Base-by-base conservation (phyloP, 805 yeast genomes). In the Hermanozyma aechmeae region DNA sequence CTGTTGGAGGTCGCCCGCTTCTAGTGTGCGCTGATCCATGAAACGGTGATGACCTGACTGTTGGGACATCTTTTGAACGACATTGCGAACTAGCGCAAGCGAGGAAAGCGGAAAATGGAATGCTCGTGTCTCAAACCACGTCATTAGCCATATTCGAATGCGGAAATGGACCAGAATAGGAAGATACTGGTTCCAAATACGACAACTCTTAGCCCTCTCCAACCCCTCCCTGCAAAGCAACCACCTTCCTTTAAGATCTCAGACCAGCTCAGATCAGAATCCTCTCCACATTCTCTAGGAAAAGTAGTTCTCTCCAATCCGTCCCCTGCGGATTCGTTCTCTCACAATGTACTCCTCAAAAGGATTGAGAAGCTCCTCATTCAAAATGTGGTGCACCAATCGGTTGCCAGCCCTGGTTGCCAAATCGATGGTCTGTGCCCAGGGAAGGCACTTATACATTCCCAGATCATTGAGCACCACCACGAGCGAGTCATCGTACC, bases 11-110 rank as follows among this genome's bases (percentile, higher is more conserved):
- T 79, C 78, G 85, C 84, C 79, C 66, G 68, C 61, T 56, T 57
- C 47, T 50, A 43, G 53, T 67, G 68, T 56, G 58, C 66, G 79
- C 71, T 44, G 80, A 78, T 73, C 86, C 93, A 83, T 83, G 94
- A 83, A 79, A 76, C 68, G 82, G 87, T 79, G 95, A 83, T 83
- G 94, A 83, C 95, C 95, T 83, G 76, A 65, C 61, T 78, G 56
- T 67, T 81, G 89, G 75, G 53, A 81, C 84, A 81, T 65, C 43
- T 36, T 22, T 28, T n/a, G n/a, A n/a, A n/a, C n/a, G n/a, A n/a
- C n/a, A n/a, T n/a, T n/a, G n/a, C n/a, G n/a, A n/a, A n/a, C n/a
- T n/a, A n/a, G n/a, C n/a, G n/a, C n/a, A n/a, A n/a, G n/a, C n/a
- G n/a, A n/a, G n/a, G n/a, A n/a, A n/a, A n/a, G n/a, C n/a, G n/a